Base-by-base conservation (phyloP, 805 yeast genomes). In the Candida ortonii region DNA sequence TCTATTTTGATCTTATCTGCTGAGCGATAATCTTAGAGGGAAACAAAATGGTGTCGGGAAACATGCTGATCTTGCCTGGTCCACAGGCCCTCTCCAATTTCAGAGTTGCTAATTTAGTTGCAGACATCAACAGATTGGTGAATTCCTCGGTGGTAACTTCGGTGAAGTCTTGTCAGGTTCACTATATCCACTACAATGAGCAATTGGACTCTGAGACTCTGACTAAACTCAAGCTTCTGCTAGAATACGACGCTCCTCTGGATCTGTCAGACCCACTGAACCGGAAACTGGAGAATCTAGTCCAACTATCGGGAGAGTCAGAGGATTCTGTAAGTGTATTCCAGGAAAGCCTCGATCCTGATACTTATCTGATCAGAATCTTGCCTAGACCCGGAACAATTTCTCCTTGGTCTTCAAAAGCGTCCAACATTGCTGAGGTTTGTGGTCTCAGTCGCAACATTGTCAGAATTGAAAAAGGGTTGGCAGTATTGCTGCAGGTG, bases 351-450 rank as follows among this genome's bases (percentile, higher is more conserved):
- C 51, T 65, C 29, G 72, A 57, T 33, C 50, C 61, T 5, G 73
- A 70, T 45, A 64, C 77, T 20, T 73, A 76, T 43, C 64, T 88
- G 46, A 64, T 90, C 29, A 73, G 95, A 57, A 71, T 93, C 33
- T 70, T 88, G 33, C 98, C 99, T 27, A 78, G 97, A 61, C 68
- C 88, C 6, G 98, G 98, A 42, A 93, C 98, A 9, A 90, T 93
- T 47, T 89, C 97, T 16, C 97, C 98, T 21, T 93, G 99, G 99
- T 86, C 96, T 7, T 89, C 97, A 10, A 93, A 93, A 65, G 99
- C 99, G 17, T 89, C 98, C 25, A 90, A 93, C 64, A 93, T 93
- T 48, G 75, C 89, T 33, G 76, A 80, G 37, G 95, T 85, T 37
- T 86, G 96, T 65, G 96, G 96, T 7, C 71, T 93, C 41, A 73